Evolutionary conservation across 129 eudicot species (phyloP), one percentile per base, ranked within the genome.

Genomic region (Arctium minus): DNA sequence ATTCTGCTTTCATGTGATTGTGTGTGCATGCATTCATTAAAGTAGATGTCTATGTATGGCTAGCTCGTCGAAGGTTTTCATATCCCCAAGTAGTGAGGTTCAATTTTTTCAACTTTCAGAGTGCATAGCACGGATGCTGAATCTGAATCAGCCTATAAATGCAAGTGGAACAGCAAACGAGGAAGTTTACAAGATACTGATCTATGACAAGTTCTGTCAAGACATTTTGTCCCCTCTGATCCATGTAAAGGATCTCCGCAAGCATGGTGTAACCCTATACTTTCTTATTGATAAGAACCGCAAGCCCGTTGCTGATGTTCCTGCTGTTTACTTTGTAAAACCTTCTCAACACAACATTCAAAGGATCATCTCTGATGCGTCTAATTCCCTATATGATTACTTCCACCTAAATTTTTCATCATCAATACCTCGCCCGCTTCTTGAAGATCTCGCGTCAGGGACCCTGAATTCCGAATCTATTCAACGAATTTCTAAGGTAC

Each of bases 261-360:
- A 93, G 79, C 99, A 96, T 75, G 99, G 99, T 70, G 98, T 96
- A 31, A 96, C 99, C n/a, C 92, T 96, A 8, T 96, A 86, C 56
- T 96, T 91, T 83, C 91, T 91, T 72, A 86, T 96, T 78, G 98
- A 93, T 73, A 96, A 96, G 88, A 91, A 90, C 60, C 96, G 99
- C 65, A 88, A 93, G 70, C 97, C 98, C 3, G 92, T 96, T 60
- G 87, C 84, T 79, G 99, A 96, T 68, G 99, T 96, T 62, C 99
- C 99, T 72, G 99, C 99, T 82, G 98, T 96, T 70, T 96, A 96
- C 80, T 96, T 96, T 80, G 90, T 96, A 35, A 89, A 79, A 69
- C 95, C 99, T 0, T 91, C 89, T 27, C 89, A 79, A 0, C 81
- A 62, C 71, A 96, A 96, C 79, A 79, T 96, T 62, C 91, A 89